Evolutionary conservation across 805 yeast genomes (phyloP), one percentile per base, ranked within the genome.

Genomic region (Lipomyces starkeyi): DNA sequence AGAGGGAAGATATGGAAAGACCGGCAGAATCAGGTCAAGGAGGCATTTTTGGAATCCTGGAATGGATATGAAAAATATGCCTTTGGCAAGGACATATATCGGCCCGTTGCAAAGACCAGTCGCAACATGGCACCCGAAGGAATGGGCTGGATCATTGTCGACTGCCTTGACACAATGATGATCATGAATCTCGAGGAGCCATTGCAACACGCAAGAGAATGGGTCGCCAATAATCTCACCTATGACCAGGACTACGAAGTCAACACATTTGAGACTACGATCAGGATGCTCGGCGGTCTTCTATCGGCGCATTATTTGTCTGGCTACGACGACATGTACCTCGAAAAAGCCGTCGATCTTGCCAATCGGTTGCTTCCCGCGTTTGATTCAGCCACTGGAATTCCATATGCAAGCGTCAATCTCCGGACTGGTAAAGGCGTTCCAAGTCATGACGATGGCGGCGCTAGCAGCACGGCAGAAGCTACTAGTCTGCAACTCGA

Each of bases 281-380:
- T 91, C 71, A 84, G 97, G 76, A 91, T 93, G 96, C 80, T 93
- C 32, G 98, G 98, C 57, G 98, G 98, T 0, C 81, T 93, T n/a
- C 80, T 93, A 60, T 89, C 97, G 2, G 97, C 97, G 0, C 86
- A 86, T 75, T 88, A 91, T 71, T 79, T 91, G 35, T 84, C 93
- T 1, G 80, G 83, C 14, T 59, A 37, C 22, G 93, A 90, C 73
- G 90, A 87, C 59, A 67, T 90, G 64, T 91, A 87, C 74, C 81
- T 92, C 63, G 91, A 91, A 70, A 88, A 88, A 75, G 97, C 97
- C 1, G 86, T 83, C 8, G 91, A 88, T 74, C 83, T 93, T 72
- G 97, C 91, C n/a, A 86, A 88, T 74, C 83, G 91, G 35, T 75
- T 93, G 61, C 66, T 87, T 22, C 89, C 90, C 0, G 91, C 92